A percentile compares a stretch with the other conserved stretches of the same genome.
Evolutionary conservation across 2,329 filamentous ascomycete genomes (phyloP).

Genomic region (Westerdykella sp.): DNA sequence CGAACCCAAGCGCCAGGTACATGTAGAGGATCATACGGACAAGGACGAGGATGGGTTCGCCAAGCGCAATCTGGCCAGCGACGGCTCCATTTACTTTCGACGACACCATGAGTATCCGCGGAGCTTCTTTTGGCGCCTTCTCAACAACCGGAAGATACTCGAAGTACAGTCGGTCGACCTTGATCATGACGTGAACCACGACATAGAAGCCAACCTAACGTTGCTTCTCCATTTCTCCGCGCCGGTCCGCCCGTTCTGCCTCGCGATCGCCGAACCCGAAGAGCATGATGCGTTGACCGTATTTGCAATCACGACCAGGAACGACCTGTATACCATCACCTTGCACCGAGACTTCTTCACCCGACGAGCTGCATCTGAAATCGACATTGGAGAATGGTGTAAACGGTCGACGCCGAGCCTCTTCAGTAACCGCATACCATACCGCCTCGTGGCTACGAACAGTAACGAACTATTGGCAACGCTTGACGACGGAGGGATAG

Average conservation of each 20-base stretch:
- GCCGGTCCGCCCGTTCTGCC: slow-evolving; percentile 66
- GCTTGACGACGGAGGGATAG: slow-evolving; percentile 70
- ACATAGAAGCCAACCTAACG: slow-evolving; percentile 63
- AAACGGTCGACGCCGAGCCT: slow-evolving; percentile 68
- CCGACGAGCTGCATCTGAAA: slow-evolving; percentile 61
- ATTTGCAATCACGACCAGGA: slow-evolving; percentile 73
- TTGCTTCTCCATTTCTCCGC: slow-evolving; percentile 72
- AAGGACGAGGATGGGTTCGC: slow-evolving; percentile 70
- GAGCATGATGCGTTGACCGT: slow-evolving; percentile 72
- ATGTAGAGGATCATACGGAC: slow-evolving; percentile 36
- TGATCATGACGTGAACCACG: slow-evolving; percentile 58
- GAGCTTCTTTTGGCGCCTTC: slow-evolving; percentile 83
- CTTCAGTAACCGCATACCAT: slow-evolving; percentile 70
- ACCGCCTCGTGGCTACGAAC: slow-evolving; percentile 70
- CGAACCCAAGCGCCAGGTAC: slow-evolving; percentile 27
- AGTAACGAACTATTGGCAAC: slow-evolving; percentile 72
- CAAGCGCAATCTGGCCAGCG: slow-evolving; percentile 61
- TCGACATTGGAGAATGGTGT: slow-evolving; percentile 68
- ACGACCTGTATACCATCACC: slow-evolving; percentile 76
- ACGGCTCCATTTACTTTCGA: slow-evolving; percentile 80
- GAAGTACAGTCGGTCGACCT: slow-evolving; percentile 81
- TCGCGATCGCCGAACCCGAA: slow-evolving; percentile 73
- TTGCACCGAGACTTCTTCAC: slow-evolving; percentile 77
- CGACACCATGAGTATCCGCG: slow-evolving; percentile 68
- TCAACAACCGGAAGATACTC: slow-evolving; percentile 72